phyloP scores from a whole-genome alignment of 805 yeast genomes.

The Spathaspora sp. region DNA sequence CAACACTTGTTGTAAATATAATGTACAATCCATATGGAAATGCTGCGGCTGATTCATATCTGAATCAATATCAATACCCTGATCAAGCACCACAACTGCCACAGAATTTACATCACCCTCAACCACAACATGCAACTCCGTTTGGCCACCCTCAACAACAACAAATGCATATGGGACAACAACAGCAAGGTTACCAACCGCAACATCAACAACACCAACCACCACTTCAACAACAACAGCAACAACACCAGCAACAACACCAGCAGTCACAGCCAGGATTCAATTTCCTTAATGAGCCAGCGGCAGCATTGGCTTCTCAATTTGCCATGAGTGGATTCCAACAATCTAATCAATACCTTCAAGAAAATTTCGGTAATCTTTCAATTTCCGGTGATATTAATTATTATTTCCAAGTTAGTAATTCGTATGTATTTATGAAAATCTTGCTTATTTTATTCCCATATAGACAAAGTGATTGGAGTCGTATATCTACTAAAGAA shows the following conservation, averaged over 20 bases:
- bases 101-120: conserved; percentile 35
- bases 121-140: conserved; percentile 21
- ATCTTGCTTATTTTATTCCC: conserved; percentile 77
- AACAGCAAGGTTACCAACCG: conserved; percentile 27
- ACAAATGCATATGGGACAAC: conserved; percentile 24
- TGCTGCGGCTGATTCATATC: conserved; percentile 14
- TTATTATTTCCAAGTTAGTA: conserved; percentile 89
- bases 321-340: conserved; percentile 82
- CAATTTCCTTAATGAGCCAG: conserved; percentile 67
- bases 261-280: conserved; percentile 17
- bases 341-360: conserved; percentile 76
- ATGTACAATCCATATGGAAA: conserved; percentile 42
- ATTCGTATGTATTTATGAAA: conserved; percentile 76
- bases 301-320: conserved; percentile 81
- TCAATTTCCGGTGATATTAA: conserved; percentile 57
- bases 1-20: not conserved
- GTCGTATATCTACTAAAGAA: conserved; percentile 40
- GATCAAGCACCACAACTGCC: conserved; percentile 17
- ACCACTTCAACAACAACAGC: conserved; percentile 15
- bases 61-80: conserved; percentile 36
- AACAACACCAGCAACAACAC: conserved; percentile 13
- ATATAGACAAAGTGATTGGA: conserved; percentile 81
- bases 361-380: conserved; percentile 59
- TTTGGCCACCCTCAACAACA: conserved; percentile 12
- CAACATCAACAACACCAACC: conserved; percentile 10